phyloP scores from a whole-genome alignment of 2,329 filamentous ascomycete species.

The Atkinsonella texensis region DNA sequence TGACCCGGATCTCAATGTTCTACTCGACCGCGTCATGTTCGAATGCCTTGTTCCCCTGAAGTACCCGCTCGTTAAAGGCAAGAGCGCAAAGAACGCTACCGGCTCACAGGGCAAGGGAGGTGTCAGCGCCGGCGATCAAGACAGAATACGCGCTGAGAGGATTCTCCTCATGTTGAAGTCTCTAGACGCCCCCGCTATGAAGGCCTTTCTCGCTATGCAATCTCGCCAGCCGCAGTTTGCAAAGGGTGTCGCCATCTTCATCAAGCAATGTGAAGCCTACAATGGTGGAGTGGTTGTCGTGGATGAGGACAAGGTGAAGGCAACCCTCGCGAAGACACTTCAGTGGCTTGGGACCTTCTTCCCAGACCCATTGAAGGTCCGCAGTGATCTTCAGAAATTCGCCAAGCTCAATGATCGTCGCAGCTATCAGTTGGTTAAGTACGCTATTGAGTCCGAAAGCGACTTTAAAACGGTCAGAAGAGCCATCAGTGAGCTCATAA shows the following conservation, averaged over 20 bases:
- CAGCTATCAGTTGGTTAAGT: slow-evolving; percentile 79
- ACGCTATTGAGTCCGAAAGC: slow-evolving; percentile 70
- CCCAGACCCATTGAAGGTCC: slow-evolving; percentile 61
- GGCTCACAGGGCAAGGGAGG: slow-evolving; percentile 33
- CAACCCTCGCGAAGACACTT: slow-evolving; percentile 59
- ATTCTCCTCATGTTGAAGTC: slow-evolving; percentile 72
- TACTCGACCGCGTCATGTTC: slow-evolving; percentile 74
- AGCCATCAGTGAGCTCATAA: slow-evolving; percentile 80
- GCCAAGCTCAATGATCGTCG: slow-evolving; percentile 84
- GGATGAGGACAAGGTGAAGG: slow-evolving; percentile 58
- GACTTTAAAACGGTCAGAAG: slow-evolving; percentile 88
- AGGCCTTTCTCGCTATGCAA: slow-evolving; percentile 81
- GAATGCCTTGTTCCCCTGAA: slow-evolving; percentile 82
- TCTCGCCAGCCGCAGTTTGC: slow-evolving; percentile 64
- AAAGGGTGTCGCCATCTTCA: slow-evolving; percentile 60
- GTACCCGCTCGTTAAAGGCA: slow-evolving; percentile 58
- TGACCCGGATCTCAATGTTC: slow-evolving; percentile 70
- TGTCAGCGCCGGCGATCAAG: slow-evolving; percentile 47
- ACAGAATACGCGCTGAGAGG: slow-evolving; percentile 71
- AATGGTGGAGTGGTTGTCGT: slow-evolving; percentile 75
- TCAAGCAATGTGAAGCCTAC: slow-evolving; percentile 77
- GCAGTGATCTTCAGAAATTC: slow-evolving; percentile 75
- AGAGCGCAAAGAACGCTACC: slow-evolving; percentile 48
- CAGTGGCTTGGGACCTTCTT: slow-evolving; percentile 62
- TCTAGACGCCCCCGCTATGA: slow-evolving; percentile 66